Base-by-base conservation (phyloP, 83 land plant genomes). In the Picea abies region DNA sequence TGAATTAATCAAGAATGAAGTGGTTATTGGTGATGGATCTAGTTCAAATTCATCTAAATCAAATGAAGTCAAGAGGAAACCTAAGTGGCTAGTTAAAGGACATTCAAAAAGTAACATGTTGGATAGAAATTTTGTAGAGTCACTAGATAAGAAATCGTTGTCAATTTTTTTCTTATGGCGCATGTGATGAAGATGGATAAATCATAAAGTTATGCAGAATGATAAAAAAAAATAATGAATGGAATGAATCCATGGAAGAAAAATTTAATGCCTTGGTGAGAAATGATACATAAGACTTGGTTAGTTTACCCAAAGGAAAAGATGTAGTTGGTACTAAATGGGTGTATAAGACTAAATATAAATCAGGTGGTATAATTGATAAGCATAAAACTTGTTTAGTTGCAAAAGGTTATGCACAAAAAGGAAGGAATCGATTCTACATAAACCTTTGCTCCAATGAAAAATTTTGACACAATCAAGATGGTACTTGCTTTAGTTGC, bases 391-490 rank as follows among this genome's bases (percentile, higher is more conserved):
- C 64, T 17, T 1, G 4, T 62, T 4, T 62, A 62, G 64, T 62
- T 62, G 64, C 64, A 15, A 62, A 62, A 20, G 64, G 76, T 37
- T 81, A 35, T 81, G 76, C 69, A 15, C 83, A 81, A 63, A 6
- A 29, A 67, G 15, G 15, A 11, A 66, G 76, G 83, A 37, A 47
- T 81, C 3, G 76, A 67, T 52, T 82, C 12, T 52, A 25, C 1
- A 4, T 4, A 82, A 79, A 69, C 67, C 5, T 82, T 82, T 64
- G 22, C 83, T 17, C 83, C 62, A 44, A 79, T 82, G 19, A 61
- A 60, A 20, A 72, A 79, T 23, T 4, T 82, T 3, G 78, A 82
- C 15, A 73, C 79, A 16, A 26, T 82, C 1, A 56, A 63, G 60
- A 32, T 60, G 47, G 26, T 82, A 4, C 15, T 52, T 25, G 23